Conservation (phyloP, 2,329 filamentous ascomycete species). For the Ceratocystis alfenasii region DNA sequence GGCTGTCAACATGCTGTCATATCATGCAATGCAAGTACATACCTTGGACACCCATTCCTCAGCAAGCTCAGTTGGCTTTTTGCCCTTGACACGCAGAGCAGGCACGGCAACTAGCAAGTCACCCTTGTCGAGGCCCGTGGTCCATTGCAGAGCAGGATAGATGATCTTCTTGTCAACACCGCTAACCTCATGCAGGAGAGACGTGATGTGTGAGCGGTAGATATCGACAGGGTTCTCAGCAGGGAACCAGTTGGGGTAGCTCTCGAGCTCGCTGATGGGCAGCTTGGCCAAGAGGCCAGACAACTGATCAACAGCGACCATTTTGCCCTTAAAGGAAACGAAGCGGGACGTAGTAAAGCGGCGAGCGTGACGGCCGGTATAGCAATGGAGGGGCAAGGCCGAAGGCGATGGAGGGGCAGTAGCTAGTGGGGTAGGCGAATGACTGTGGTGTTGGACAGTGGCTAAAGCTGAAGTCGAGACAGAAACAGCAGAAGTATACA, state of each 20-base stretch:
- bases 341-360: not conserved
- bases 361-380: not conserved
- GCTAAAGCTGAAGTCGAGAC: not conserved
- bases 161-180: conserved; percentile 60
- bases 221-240: conserved; percentile 65
- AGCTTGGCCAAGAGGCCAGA: conserved; percentile 28
- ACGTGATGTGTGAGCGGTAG: conserved; percentile 65
- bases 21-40: conserved; percentile 16
- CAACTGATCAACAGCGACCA: conserved; percentile 20
- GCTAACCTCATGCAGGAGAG: conserved; percentile 54
- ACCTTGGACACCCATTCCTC: conserved; percentile 52
- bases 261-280: conserved; percentile 29
- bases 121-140: conserved; percentile 65
- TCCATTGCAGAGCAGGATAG: conserved; percentile 68
- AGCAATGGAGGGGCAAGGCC: conserved; percentile 1
- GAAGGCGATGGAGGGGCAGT: conserved; percentile 4
- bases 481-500: not conserved
- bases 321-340: conserved; percentile 10
- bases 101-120: conserved; percentile 69
- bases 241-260: conserved; percentile 49
- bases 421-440: not conserved
- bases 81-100: conserved; percentile 64
- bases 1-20: not conserved
- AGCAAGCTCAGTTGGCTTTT: conserved; percentile 51
- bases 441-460: not conserved